Evolutionary conservation across 1,139 yeast species (phyloP).

Genomic region (Lodderomyces orthopsilosis): DNA sequence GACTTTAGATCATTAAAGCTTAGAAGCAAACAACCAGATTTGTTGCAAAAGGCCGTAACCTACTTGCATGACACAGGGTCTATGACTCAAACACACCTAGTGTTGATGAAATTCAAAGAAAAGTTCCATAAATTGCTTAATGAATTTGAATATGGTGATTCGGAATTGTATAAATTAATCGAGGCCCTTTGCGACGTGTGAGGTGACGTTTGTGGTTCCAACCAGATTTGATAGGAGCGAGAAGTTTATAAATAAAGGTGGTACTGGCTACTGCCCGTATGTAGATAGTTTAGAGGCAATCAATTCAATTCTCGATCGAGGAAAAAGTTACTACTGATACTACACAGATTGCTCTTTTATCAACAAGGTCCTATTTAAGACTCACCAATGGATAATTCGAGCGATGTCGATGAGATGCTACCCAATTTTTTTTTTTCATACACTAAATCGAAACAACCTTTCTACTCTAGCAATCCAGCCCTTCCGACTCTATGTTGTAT

Average conservation of each 20-base stretch:
- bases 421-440: not conserved
- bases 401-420: not conserved
- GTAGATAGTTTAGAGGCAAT: not conserved
- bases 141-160: slow-evolving; percentile 12
- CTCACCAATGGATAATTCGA: no score
- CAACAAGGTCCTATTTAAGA: no score
- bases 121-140: slow-evolving; percentile 17
- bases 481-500: slow-evolving; percentile 64
- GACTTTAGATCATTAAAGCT: slow-evolving; percentile 16
- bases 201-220: not conserved
- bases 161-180: slow-evolving; percentile 8
- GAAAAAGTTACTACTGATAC: no score
- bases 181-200: slow-evolving; percentile 4
- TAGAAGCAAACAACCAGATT: slow-evolving; percentile 17
- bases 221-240: not conserved
- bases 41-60: slow-evolving; percentile 14
- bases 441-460: no score
- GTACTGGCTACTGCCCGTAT: not conserved
- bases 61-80: not conserved
- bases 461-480: not conserved
- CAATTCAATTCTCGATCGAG: no score
- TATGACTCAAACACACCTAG: not conserved
- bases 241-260: not conserved
- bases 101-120: not conserved
- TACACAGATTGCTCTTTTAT: no score